A percentile compares a stretch with the other conserved stretches of the same genome.
These are phyloP conservation scores for Clathrus columnatus DNA, from an alignment of 768 basidiomycete species.

Conservation along the genomic window DNA sequence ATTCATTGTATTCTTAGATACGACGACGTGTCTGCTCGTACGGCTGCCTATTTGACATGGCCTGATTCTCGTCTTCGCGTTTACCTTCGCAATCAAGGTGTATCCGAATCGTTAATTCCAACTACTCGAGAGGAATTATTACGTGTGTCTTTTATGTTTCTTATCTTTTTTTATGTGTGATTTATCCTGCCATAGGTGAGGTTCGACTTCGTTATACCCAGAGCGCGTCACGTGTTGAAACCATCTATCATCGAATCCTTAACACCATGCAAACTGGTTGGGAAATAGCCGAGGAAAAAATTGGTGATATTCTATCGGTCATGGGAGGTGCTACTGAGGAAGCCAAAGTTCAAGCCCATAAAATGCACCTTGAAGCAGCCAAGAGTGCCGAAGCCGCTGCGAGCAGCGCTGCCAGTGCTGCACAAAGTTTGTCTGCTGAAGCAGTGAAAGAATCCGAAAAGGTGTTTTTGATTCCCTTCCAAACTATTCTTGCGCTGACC, in stretches of 20 bases:
- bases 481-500: background rate
- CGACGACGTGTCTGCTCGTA: slow-evolving; percentile 35
- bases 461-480: background rate
- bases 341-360: slow-evolving; percentile 4
- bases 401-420: slow-evolving; percentile 6
- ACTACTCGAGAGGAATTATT: slow-evolving; percentile 67
- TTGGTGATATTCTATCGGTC: slow-evolving; percentile 27
- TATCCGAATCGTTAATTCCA: slow-evolving; percentile 62
- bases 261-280: slow-evolving; percentile 61
- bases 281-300: slow-evolving; percentile 67
- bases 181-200: slow-evolving; percentile 41
- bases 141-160: slow-evolving; percentile 34
- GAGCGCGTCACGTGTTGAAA: slow-evolving; percentile 46
- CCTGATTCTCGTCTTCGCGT: slow-evolving; percentile 88
- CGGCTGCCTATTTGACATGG: slow-evolving; percentile 75
- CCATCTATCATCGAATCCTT: slow-evolving; percentile 49
- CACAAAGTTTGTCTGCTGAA: slow-evolving; percentile 9
- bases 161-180: background rate
- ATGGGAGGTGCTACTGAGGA: slow-evolving; percentile 3
- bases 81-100: slow-evolving; percentile 70
- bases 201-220: slow-evolving; percentile 75
- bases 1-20: slow-evolving; percentile 32
- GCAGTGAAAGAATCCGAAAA: slow-evolving; percentile 7
- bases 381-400: slow-evolving; percentile 6
- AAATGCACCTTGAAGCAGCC: slow-evolving; percentile 6